A percentile compares a stretch with the other conserved stretches of the same genome.
Conservation (phyloP, 345 rosid genomes). For the Eucalyptus melliodora region DNA sequence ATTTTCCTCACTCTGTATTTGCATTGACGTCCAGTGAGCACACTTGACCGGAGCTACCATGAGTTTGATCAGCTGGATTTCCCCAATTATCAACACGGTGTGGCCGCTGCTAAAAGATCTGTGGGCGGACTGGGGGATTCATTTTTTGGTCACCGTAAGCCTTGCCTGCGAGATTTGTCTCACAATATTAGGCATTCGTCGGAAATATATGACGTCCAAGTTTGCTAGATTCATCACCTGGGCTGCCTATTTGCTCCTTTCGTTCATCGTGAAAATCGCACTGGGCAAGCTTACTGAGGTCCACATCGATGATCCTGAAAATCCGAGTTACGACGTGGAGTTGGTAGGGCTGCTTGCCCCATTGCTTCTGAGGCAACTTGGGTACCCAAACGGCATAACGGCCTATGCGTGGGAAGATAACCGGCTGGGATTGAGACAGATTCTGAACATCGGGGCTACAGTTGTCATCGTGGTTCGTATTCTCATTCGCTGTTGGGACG, state of each 20-base stretch:
- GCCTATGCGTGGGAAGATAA: not conserved
- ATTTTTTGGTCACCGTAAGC: not conserved
- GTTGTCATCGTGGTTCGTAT: no score
- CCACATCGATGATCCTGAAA: not conserved
- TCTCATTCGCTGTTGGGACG: no score
- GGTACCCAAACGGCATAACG: not conserved
- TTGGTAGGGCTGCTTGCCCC: not conserved
- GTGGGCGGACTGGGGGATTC: not conserved
- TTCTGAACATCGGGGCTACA: no score
- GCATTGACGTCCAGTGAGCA: not conserved
- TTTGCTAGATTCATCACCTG: not conserved
- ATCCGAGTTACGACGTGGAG: not conserved
- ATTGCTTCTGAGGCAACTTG: not conserved
- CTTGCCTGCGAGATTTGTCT: not conserved
- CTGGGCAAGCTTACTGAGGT: not conserved
- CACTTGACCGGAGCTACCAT: not conserved
- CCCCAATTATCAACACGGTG: not conserved
- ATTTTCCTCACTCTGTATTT: not conserved
- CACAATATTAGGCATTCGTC: not conserved
- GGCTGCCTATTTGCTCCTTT: not conserved
- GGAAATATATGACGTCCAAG: not conserved
- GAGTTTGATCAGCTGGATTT: not conserved
- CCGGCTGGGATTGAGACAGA: no score
- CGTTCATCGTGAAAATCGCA: not conserved
- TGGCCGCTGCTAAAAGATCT: not conserved